These are phyloP conservation scores for Psilocybe tampanensis DNA, from an alignment of 768 basidiomycete genomes.

Conservation along the genomic window DNA sequence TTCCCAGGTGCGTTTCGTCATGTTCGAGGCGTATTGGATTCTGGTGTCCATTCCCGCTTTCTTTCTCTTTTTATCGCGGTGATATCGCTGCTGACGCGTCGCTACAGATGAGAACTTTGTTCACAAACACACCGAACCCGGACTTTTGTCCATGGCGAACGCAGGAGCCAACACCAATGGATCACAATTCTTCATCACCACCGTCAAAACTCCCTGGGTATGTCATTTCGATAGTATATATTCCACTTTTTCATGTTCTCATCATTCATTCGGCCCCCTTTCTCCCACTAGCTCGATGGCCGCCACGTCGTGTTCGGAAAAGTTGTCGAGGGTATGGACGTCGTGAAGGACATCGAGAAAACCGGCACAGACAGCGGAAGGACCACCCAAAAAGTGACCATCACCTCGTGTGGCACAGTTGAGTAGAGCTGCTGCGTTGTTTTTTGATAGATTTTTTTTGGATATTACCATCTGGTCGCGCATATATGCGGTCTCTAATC, in stretches of 20 bases:
- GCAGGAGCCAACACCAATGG: conserved; percentile 83
- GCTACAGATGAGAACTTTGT: conserved; percentile 79
- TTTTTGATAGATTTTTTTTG: neutral
- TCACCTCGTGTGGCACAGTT: conserved; percentile 59
- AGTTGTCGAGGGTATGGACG: conserved; percentile 62
- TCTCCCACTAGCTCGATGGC: conserved; percentile 50
- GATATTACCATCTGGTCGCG: neutral
- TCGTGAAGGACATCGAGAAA: conserved; percentile 63
- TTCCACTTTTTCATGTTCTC: neutral
- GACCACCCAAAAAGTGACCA: conserved; percentile 49
- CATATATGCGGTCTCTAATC: neutral
- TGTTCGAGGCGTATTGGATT: neutral
- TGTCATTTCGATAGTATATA: conserved; percentile 11
- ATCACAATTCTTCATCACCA: conserved; percentile 85
- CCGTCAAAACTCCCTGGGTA: conserved; percentile 67
- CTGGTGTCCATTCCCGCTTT: neutral
- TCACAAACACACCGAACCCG: conserved; percentile 66
- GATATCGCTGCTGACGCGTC: neutral
- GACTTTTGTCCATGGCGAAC: conserved; percentile 81
- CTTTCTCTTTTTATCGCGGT: neutral
- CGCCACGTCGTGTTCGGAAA: conserved; percentile 76
- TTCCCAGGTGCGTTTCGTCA: conserved; percentile 58
- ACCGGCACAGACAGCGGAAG: conserved; percentile 39
- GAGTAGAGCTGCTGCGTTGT: conserved; percentile 14
- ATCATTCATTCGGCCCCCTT: neutral